phyloP scores from a whole-genome alignment of 352 stramenopile genomes.

The Phytophthora sp. region DNA sequence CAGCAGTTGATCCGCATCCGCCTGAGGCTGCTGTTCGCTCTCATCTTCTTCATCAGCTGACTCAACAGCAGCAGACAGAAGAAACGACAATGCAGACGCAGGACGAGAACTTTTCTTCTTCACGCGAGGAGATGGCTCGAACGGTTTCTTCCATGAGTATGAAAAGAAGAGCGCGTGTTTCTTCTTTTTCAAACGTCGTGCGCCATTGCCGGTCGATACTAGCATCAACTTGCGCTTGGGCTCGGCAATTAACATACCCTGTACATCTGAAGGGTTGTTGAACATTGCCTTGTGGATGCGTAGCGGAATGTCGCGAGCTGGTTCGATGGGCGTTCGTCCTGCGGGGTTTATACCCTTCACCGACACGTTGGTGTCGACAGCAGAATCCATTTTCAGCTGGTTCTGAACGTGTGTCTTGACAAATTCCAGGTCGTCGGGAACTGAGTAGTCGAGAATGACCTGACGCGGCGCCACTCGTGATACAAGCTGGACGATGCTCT shows the following conservation, averaged over 20 bases:
- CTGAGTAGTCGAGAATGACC: conserved; percentile 68
- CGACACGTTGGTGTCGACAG: conserved; percentile 18
- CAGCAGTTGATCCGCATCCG: conserved; percentile 62
- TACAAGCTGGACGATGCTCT: conserved; percentile 83
- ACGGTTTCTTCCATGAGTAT: conserved; percentile 84
- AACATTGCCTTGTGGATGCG: conserved; percentile 89
- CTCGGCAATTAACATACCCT: conserved; percentile 81
- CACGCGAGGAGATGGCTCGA: conserved; percentile 58
- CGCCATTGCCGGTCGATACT: conserved; percentile 67
- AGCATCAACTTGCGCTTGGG: conserved; percentile 84
- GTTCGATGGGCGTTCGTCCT: conserved; percentile 47
- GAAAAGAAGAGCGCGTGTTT: conserved; percentile 81
- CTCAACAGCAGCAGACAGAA: conserved; percentile 73
- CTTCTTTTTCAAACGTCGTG: conserved; percentile 86
- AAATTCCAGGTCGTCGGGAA: conserved; percentile 68
- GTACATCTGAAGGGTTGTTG: conserved; percentile 75
- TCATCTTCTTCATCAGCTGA: conserved; percentile 81
- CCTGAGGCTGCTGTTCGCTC: conserved; percentile 68
- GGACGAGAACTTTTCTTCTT: conserved; percentile 80
- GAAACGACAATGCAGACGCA: conserved; percentile 78
- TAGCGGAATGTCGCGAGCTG: conserved; percentile 62
- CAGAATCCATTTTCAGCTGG: conserved; percentile 54
- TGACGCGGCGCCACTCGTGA: conserved; percentile 62
- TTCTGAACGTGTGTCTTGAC: conserved; percentile 66
- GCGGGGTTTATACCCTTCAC: conserved; percentile 43